These are phyloP conservation scores for Sordariomycetes sp. DNA, from an alignment of 2,329 filamentous ascomycete species.

Conservation along the genomic window DNA sequence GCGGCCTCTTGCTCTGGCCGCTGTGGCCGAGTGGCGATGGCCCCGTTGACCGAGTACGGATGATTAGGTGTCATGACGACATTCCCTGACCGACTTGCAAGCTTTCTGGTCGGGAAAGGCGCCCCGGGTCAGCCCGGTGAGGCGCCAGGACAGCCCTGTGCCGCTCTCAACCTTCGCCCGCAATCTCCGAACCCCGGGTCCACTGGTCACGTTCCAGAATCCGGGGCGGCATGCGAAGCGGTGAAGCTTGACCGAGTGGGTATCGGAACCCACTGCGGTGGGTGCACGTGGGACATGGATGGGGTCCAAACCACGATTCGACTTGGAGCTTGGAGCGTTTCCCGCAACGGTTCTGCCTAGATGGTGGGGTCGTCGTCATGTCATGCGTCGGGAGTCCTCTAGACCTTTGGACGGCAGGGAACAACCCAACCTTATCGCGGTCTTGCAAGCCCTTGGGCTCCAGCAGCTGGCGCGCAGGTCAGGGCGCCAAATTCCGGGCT, in stretches of 20 bases:
- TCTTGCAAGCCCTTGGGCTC: too few relatives aligned
- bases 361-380: too few relatives aligned
- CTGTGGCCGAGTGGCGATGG: not conserved
- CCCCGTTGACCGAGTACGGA: not conserved
- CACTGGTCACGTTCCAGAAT: not conserved
- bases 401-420: too few relatives aligned
- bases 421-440: too few relatives aligned
- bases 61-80: not conserved
- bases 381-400: too few relatives aligned
- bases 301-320: not conserved
- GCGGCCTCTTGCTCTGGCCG: not conserved
- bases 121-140: not conserved
- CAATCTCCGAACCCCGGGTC: not conserved
- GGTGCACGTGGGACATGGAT: not conserved
- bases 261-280: not conserved
- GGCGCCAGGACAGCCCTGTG: not conserved
- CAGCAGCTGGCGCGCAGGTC: too few relatives aligned
- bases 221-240: not conserved
- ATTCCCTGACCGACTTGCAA: not conserved
- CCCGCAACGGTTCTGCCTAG: too few relatives aligned
- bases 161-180: not conserved
- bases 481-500: too few relatives aligned
- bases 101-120: not conserved
- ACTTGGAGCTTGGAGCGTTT: too few relatives aligned
- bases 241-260: slow-evolving; percentile 1